Percentiles rank a stretch among this genome's conserved stretches.
Evolutionary conservation across 495 filamentous ascomycete species (phyloP).

Genomic region (Penicillium subrubescens): DNA sequence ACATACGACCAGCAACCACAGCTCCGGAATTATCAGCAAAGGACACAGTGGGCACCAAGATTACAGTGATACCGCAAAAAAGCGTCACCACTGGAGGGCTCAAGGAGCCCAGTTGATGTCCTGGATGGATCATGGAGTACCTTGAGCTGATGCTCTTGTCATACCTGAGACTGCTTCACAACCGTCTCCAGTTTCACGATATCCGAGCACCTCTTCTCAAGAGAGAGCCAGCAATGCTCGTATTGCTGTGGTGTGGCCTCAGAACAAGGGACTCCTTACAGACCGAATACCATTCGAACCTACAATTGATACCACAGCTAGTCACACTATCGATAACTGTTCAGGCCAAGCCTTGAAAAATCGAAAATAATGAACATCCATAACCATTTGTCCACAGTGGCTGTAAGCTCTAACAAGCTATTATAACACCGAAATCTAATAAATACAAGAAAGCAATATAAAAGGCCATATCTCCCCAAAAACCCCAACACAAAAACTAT

Average conservation of each 20-base stretch:
- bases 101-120: not conserved
- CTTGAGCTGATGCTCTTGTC: not conserved
- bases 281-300: too few relatives aligned
- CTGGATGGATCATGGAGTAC: not conserved
- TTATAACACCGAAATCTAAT: conserved; percentile 10
- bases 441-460: conserved; percentile 13
- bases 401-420: not conserved
- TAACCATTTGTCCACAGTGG: not conserved
- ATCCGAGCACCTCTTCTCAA: not conserved
- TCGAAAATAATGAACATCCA: not conserved
- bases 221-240: not conserved
- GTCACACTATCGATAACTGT: not conserved
- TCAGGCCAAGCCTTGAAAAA: not conserved
- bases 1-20: not conserved
- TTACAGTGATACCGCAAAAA: not conserved
- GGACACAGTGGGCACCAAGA: not conserved
- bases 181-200: not conserved
- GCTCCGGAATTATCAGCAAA: not conserved
- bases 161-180: not conserved
- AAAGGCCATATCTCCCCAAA: conserved; percentile 2
- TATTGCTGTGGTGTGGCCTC: not conserved
- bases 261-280: not conserved
- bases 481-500: not conserved
- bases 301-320: not conserved
- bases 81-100: not conserved